These are phyloP conservation scores for Dictyostelium firmibasis DNA, from an alignment of 78 protist genomes.

Conservation along the genomic window DNA sequence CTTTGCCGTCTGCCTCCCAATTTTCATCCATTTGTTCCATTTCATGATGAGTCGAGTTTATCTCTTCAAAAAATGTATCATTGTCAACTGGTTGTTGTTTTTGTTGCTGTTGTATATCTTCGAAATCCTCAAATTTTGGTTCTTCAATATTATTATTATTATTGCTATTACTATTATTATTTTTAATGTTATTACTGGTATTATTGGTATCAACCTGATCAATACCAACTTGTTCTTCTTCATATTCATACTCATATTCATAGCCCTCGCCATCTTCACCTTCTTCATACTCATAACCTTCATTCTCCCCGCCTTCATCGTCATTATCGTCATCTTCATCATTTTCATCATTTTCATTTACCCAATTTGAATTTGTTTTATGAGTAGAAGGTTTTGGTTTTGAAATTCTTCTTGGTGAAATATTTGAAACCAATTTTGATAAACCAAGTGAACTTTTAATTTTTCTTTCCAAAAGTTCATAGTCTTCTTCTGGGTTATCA, in stretches of 20 bases:
- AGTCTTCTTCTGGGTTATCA: constrained; percentile 82
- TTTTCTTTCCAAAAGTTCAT: constrained; percentile 17
- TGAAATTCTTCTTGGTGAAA: constrained; percentile 34
- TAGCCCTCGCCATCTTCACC: not conserved
- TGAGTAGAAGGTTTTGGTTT: constrained; percentile 32
- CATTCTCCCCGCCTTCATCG: constrained; percentile 11
- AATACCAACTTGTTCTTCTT: not conserved
- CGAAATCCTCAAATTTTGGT: not conserved
- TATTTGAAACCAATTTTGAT: not conserved
- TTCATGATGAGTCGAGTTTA: not conserved
- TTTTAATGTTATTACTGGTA: not conserved
- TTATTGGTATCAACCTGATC: not conserved
- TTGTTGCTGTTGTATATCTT: not conserved
- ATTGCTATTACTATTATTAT: not conserved
- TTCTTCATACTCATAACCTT: not conserved
- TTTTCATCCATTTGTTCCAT: not conserved
- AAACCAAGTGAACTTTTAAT: constrained; percentile 30
- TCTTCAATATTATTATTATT: not conserved
- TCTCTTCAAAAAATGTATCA: not conserved
- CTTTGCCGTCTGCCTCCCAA: not conserved
- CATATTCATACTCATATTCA: not conserved
- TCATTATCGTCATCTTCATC: not conserved
- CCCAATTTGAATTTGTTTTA: constrained; percentile 23
- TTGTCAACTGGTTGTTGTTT: not conserved
- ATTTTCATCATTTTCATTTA: constrained; percentile 11